Base-by-base conservation (phyloP, 1,284 basidiomycete species). In the Chalciporus sp. region DNA sequence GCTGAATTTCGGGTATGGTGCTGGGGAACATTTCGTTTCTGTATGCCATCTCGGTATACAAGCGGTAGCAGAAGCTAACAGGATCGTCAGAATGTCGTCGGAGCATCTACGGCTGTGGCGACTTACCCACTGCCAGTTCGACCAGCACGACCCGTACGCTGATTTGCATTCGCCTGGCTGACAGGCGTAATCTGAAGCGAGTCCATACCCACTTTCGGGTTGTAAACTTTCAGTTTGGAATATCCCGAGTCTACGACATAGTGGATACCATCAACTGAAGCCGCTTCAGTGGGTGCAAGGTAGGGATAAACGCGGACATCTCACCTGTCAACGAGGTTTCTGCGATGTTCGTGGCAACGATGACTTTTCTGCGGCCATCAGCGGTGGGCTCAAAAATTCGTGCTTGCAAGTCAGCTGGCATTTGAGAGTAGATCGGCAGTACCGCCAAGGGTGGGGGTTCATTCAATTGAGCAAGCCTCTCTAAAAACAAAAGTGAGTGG, bases 191-290 rank as follows among this genome's bases (percentile, higher is more conserved):
- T 98, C 70, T 99, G 96, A 44, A 99, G 77, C 9, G 95, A 94
- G 66, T 99, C 97, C 97, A 99, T 99, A 58, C 97, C 97, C 58
- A 99, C 94, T 71, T 95, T 94, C 8, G 97, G 95, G 66, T 99
- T 99, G 79, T 99, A 99, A 35, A 99, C 95, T 73, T 99, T 99
- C 58, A 98, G 80, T 74, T 99, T 99, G 45, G 92, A 97, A 74
- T 94, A 99, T 0, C 97, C 97, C 0, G 92, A 85, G 68, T 99
- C 97, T 4, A 99, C 92, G 33, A 99, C 97, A 64, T 91, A 99
- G 49, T 98, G 80, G 66, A 99, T 99, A 66, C 97, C 97, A 65
- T 99, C 97, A 56, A 99, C 95, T 70, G 46, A 20, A 51, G 28
- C 19, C 4, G n/a, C 52, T 28, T 71, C 20, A 70, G 60, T 19